Base-by-base conservation (phyloP, 108 stramenopile species). In the Chaetoceros tenuissimus region DNA sequence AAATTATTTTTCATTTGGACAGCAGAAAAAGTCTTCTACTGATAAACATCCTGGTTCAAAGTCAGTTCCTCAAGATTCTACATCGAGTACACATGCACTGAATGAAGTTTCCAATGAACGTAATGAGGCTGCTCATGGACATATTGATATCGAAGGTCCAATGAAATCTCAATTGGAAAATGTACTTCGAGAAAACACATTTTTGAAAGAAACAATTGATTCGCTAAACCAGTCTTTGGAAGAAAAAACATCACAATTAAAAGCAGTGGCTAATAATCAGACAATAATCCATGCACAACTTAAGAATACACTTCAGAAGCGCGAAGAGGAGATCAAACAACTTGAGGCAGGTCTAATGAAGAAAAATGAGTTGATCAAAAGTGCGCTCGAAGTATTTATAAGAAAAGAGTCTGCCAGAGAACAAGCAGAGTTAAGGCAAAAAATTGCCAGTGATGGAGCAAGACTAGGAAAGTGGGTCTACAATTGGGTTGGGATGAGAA, bases 211-310 rank as follows among this genome's bases (percentile, higher is more conserved):
- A 40, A 13, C 13, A 5, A 40, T 40, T 40, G 5, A 5, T 40
- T 13, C 5, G 13, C 34, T 40, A 40, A 10, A 5, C 8, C 8
- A 40, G 13, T 40, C 34, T 10, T 13, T 40, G 8, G 13, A 40
- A 10, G 34, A 40, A 40, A 40, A 40, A 40, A 10, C 34, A 40
- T 40, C 34, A 51, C 78, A 84, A 45, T 61, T 84, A 28, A 66
- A 67, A 43, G 82, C 82, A 1, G 76, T 84, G 2, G 51, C 78
- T 22, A 88, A 88, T 69, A 86, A 86, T 66, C 85, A 84, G 34
- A 92, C 83, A 5, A 78, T 92, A 49, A 53, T 87, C 18, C 75
- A 83, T 40, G 68, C 79, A 3, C 66, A 80, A 19, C 61, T 86
- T 2, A 73, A 85, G 66, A 40, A 59, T 22, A 71, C 76, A 8